These are phyloP conservation scores for Russula dissimulans DNA, from an alignment of 768 basidiomycete genomes.

Conservation along the genomic window DNA sequence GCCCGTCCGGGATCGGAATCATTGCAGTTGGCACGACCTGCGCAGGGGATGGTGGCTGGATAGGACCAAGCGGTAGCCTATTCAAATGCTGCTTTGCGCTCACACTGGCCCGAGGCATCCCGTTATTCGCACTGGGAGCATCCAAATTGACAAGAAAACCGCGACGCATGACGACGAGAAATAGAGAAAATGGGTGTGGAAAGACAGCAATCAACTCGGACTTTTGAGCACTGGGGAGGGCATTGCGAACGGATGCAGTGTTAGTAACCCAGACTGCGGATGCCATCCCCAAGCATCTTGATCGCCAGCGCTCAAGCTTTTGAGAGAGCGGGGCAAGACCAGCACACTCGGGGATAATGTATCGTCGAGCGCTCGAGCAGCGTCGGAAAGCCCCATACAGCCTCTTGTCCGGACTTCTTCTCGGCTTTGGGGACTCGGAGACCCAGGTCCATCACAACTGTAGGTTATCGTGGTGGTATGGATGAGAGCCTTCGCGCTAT, in stretches of 20 bases:
- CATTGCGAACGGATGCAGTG: background rate
- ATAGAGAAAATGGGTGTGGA: background rate
- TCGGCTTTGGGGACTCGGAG: too few species aligned
- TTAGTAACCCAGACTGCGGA: background rate
- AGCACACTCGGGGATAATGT: background rate
- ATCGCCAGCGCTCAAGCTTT: background rate
- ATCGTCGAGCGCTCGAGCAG: background rate
- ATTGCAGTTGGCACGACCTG: background rate
- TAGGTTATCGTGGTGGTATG: too few species aligned
- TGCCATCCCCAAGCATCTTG: background rate
- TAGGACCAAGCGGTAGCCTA: background rate
- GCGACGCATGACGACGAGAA: background rate
- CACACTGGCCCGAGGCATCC: background rate
- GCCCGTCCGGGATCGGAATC: slow-evolving; percentile 3
- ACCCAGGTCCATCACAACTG: too few species aligned
- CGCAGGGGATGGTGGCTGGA: background rate
- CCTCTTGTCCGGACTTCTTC: background rate
- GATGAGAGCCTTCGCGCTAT: too few species aligned
- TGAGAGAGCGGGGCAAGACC: background rate
- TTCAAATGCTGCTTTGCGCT: background rate
- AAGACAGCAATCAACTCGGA: background rate
- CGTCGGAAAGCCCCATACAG: background rate
- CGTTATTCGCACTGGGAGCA: background rate
- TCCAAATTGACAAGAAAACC: background rate
- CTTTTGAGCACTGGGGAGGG: slow-evolving; percentile 1